A percentile compares a stretch with the other conserved stretches of the same genome.
These are phyloP conservation scores for Dioszegia hungarica DNA, from an alignment of 768 basidiomycete species.

Conservation along the genomic window DNA sequence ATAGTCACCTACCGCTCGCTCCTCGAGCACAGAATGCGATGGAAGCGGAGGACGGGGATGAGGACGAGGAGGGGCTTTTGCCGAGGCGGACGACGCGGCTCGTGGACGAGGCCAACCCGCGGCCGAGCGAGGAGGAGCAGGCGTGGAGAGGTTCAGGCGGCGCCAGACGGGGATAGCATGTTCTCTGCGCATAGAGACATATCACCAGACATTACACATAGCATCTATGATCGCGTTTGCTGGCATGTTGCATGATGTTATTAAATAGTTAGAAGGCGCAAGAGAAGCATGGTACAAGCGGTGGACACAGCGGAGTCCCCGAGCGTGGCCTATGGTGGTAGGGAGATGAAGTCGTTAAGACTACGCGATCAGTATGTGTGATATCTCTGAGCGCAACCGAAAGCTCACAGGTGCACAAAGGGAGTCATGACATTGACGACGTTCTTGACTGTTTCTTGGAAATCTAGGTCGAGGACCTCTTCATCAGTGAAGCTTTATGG, in stretches of 20 bases:
- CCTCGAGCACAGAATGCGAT: constrained; percentile 19
- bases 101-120: constrained; percentile 3
- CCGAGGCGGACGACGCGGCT: constrained; percentile 2
- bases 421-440: constrained; percentile 61
- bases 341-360: constrained; percentile 4
- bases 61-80: constrained; percentile 2
- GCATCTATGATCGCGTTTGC: too few relatives aligned
- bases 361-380: neutral
- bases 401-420: constrained; percentile 59
- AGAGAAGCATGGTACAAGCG: too few relatives aligned
- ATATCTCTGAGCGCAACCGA: neutral
- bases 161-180: too few relatives aligned
- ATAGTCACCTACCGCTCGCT: constrained; percentile 45
- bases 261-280: too few relatives aligned
- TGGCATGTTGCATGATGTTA: too few relatives aligned
- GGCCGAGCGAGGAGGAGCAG: constrained; percentile 17
- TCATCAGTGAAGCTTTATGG: constrained; percentile 75
- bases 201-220: too few relatives aligned
- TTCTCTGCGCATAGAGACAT: too few relatives aligned
- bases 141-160: constrained; percentile 9
- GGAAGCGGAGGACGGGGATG: constrained; percentile 7
- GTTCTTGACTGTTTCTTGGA: constrained; percentile 60
- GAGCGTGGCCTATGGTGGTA: neutral
- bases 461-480: constrained; percentile 64
- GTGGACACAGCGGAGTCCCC: too few relatives aligned